A percentile compares a stretch with the other conserved stretches of the same genome.
phyloP scores from a whole-genome alignment of 2,329 filamentous ascomycete genomes.

The Cytospora chrysosperma region DNA sequence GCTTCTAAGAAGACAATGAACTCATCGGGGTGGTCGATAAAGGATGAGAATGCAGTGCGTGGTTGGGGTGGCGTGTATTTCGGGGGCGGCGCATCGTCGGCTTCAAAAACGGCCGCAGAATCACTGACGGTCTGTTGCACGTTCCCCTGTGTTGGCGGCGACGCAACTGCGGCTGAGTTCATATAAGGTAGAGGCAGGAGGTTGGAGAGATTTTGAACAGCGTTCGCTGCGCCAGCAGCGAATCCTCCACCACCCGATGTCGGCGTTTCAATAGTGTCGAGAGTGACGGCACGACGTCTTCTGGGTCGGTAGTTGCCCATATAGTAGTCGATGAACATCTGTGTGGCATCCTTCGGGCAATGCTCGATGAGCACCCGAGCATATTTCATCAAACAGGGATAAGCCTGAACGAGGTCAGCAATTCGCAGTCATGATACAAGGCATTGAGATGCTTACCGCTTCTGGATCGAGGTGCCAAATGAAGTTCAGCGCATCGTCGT shows the following conservation, averaged over 20 bases:
- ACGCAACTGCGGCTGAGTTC: slow-evolving; percentile 59
- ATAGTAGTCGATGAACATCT: slow-evolving; percentile 92
- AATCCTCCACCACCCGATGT: slow-evolving; percentile 42
- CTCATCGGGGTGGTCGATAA: slow-evolving; percentile 88
- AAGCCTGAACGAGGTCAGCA: slow-evolving; percentile 59
- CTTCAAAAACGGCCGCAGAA: slow-evolving; percentile 48
- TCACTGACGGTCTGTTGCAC: slow-evolving; percentile 54
- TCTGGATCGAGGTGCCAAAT: slow-evolving; percentile 85
- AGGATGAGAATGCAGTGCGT: slow-evolving; percentile 88
- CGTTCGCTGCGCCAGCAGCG: slow-evolving; percentile 63
- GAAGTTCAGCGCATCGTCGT: slow-evolving; percentile 83
- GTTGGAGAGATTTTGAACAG: slow-evolving; percentile 82
- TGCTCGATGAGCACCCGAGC: slow-evolving; percentile 87
- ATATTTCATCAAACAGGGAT: slow-evolving; percentile 90
- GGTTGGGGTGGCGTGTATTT: slow-evolving; percentile 80
- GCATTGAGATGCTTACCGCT: slow-evolving; percentile 51
- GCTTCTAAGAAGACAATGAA: slow-evolving; percentile 93
- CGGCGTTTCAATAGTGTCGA: slow-evolving; percentile 38
- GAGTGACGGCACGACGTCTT: slow-evolving; percentile 50
- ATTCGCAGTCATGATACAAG: background rate
- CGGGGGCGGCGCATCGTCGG: slow-evolving; percentile 45
- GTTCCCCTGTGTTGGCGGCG: slow-evolving; percentile 51
- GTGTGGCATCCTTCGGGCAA: slow-evolving; percentile 77
- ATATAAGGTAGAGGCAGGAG: slow-evolving; percentile 85
- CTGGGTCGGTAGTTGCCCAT: slow-evolving; percentile 79